A percentile compares a stretch with the other conserved stretches of the same genome.
These are phyloP conservation scores for Beta lomatogona DNA, from an alignment of 179 eudicot species.

Conservation along the genomic window DNA sequence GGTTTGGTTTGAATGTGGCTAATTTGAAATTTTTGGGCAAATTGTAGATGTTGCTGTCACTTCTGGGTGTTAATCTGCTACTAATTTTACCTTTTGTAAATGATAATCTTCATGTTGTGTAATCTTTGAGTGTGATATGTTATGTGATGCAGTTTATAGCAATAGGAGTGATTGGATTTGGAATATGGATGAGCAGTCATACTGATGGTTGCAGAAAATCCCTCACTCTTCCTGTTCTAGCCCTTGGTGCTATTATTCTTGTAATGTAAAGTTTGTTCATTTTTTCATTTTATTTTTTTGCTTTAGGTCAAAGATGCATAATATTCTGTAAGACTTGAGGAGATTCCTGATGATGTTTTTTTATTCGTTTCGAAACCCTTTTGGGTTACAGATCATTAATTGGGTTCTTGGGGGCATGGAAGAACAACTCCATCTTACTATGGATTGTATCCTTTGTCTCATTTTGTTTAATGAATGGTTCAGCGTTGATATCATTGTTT, in stretches of 20 bases:
- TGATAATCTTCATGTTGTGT: background rate
- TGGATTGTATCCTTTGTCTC: conserved; percentile 81
- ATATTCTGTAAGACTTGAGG: too few relatives aligned
- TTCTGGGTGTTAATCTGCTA: conserved; percentile 18
- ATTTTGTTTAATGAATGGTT: background rate
- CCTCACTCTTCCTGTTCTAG: conserved; percentile 86
- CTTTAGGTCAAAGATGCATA: background rate
- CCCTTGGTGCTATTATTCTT: conserved; percentile 79
- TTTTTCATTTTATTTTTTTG: background rate
- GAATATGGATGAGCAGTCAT: conserved; percentile 90
- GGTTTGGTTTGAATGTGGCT: conserved; percentile 28
- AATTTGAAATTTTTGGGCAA: background rate
- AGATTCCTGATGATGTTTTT: background rate
- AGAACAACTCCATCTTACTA: conserved; percentile 76
- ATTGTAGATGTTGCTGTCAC: background rate
- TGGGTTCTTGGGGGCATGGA: conserved; percentile 89
- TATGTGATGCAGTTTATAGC: conserved; percentile 68
- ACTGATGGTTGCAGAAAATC: conserved; percentile 86
- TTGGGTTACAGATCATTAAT: conserved; percentile 65
- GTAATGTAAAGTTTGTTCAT: conserved; percentile 52
- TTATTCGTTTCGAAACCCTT: background rate
- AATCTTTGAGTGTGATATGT: background rate
- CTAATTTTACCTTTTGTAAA: conserved; percentile 2
- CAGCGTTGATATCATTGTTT: background rate
- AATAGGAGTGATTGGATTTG: conserved; percentile 69